A percentile compares a stretch with the other conserved stretches of the same genome.
These are phyloP conservation scores for Kluyveromyces marxianus DNA, from an alignment of 1,139 yeast species.

Conservation along the genomic window DNA sequence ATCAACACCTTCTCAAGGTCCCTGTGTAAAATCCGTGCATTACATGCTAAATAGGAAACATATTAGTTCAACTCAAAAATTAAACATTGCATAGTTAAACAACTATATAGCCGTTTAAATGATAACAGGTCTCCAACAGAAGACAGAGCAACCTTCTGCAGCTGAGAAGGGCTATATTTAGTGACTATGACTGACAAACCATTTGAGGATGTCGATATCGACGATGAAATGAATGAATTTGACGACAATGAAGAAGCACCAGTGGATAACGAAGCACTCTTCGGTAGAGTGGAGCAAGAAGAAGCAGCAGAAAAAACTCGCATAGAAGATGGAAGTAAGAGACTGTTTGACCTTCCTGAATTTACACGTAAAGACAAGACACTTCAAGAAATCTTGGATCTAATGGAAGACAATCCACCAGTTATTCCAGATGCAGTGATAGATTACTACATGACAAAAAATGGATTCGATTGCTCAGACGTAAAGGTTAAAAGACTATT, in stretches of 20 bases:
- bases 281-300: slow-evolving; percentile 15
- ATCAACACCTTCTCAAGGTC: too few relatives aligned
- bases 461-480: slow-evolving; percentile 83
- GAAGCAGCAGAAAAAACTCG: slow-evolving; percentile 15
- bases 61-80: not conserved
- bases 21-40: not conserved
- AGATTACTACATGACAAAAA: slow-evolving; percentile 80
- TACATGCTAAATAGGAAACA: not conserved
- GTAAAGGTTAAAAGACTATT: slow-evolving; percentile 72
- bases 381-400: slow-evolving; percentile 70
- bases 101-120: not conserved
- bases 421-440: slow-evolving; percentile 98
- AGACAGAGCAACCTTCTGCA: too few relatives aligned
- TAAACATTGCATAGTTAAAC: not conserved
- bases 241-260: slow-evolving; percentile 36
- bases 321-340: slow-evolving; percentile 17
- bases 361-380: slow-evolving; percentile 81
- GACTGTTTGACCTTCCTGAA: slow-evolving; percentile 50
- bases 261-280: slow-evolving; percentile 30
- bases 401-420: slow-evolving; percentile 93
- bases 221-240: slow-evolving; percentile 34
- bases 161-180: too few relatives aligned
- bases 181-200: slow-evolving; percentile 14
- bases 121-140: not conserved
- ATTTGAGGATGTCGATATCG: slow-evolving; percentile 26